Evolutionary conservation across 192 early-diverging fungal species (phyloP), one percentile per base, ranked within the genome.

Genomic region (Coemansia sp.): DNA sequence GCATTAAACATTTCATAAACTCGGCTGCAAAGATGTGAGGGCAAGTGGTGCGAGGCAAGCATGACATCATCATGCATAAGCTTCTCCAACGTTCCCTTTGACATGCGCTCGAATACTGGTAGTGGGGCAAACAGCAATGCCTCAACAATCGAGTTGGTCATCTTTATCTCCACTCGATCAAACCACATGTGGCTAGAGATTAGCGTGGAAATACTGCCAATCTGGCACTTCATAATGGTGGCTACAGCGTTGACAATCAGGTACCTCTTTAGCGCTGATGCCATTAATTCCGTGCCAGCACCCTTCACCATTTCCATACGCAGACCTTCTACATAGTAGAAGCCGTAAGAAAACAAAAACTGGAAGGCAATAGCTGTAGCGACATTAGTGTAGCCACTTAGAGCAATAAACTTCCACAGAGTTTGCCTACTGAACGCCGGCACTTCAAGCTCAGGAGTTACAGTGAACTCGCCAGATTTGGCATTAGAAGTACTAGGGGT

Each of bases 101-200:
- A 46, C 29, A 75, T 37, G 0, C 73, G 67, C 63, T 75, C 73
- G 53, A 64, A 69, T n/a, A 44, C 23, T 15, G 63, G 9, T 15
- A 75, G 53, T 4, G 44, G 67, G 7, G 39, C 50, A 25, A 37
- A 53, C 2, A 75, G 14, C 27, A 69, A n/a, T 6, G 60, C 44
- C 8, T 29, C 19, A 1, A 70, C 11, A 0, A 75, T 63, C 8
- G 10, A 8, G 4, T 50, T 36, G 5, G 45, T 63, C 67, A 69
- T 75, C 27, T 61, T 59, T 7, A 1, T 25, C 1, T 12, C 7
- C 15, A 57, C 39, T 12, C 34, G 5, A 4, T 14, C n/a, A 15
- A n/a, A 36, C 73, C 73, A 75, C 37, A 75, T 17, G 12, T 10
- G 27, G 12, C 17, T 27, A 4, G 25, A n/a, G 10, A 75, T 34